Percentiles rank a stretch among this genome's conserved stretches.
Evolutionary conservation across 192 early-diverging fungal genomes (phyloP).

Genomic region (Jimgerdemannia flammicorona): DNA sequence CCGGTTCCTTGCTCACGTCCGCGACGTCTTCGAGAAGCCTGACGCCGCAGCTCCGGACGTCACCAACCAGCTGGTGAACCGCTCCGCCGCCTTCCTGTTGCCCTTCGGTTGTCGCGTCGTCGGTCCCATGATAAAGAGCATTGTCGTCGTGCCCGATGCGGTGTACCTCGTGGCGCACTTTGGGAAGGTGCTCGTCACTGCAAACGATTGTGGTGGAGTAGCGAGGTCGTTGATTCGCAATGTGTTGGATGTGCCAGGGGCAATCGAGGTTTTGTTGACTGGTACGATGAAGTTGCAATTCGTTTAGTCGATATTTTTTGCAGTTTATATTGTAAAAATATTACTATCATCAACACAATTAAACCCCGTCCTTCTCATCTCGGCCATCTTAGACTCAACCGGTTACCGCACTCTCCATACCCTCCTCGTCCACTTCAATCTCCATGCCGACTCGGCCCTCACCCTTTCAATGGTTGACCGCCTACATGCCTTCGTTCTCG

Average conservation of each 20-base stretch:
- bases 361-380: neutral
- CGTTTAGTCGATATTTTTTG: neutral
- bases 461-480: neutral
- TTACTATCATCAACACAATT: neutral
- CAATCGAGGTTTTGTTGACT: neutral
- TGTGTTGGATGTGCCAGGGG: neutral
- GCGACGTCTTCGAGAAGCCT: neutral
- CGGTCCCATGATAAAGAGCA: neutral
- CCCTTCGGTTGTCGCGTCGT: neutral
- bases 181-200: neutral
- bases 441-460: neutral
- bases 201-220: neutral
- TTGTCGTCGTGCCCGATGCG: neutral
- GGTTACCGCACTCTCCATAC: neutral
- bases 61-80: neutral
- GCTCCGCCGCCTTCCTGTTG: neutral
- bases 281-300: neutral
- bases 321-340: neutral
- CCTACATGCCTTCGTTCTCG: neutral
- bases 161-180: neutral
- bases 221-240: neutral
- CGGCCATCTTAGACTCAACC: neutral
- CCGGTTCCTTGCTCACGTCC: neutral
- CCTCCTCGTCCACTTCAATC: neutral
- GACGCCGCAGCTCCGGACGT: neutral